These are phyloP conservation scores for Komagataella populi DNA, from an alignment of 805 yeast species.

Conservation along the genomic window DNA sequence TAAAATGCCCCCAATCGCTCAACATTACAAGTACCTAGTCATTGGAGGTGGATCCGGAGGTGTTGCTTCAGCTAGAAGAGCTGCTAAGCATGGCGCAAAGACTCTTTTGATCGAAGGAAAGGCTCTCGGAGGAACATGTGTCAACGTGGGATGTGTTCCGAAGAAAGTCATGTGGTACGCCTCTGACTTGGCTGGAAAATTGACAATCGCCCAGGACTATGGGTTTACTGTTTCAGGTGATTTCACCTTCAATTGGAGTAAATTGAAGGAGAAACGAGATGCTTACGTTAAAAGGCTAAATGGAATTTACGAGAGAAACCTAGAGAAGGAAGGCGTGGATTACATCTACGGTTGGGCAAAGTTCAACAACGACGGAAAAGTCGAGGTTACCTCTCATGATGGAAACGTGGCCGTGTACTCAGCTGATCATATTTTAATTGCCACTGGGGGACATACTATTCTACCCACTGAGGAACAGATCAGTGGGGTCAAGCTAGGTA, in stretches of 20 bases:
- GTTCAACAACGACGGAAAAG: constrained; percentile 55
- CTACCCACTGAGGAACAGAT: constrained; percentile 40
- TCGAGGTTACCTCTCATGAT: constrained; percentile 64
- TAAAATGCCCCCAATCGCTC: constrained; percentile 2
- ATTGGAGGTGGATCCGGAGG: constrained; percentile 99
- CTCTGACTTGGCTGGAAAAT: constrained; percentile 70
- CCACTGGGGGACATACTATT: constrained; percentile 85
- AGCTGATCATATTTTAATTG: constrained; percentile 75
- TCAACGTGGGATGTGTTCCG: constrained; percentile 98
- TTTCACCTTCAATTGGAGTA: constrained; percentile 68
- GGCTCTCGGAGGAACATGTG: constrained; percentile 95
- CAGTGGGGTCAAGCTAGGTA: constrained; percentile 75
- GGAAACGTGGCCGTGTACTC: constrained; percentile 39
- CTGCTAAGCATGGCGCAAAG: constrained; percentile 87
- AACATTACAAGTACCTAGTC: constrained; percentile 79
- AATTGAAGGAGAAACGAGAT: constrained; percentile 78
- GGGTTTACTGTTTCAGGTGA: constrained; percentile 54
- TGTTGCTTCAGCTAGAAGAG: constrained; percentile 95
- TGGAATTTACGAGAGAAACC: constrained; percentile 84
- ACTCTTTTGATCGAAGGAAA: constrained; percentile 71
- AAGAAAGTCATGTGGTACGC: constrained; percentile 99
- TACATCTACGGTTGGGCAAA: constrained; percentile 77
- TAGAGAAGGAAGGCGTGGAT: constrained; percentile 82
- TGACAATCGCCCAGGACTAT: constrained; percentile 66
- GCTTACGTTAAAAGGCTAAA: constrained; percentile 80